phyloP scores from a whole-genome alignment of 441 rosid genomes.

The Euphorbia corollata region DNA sequence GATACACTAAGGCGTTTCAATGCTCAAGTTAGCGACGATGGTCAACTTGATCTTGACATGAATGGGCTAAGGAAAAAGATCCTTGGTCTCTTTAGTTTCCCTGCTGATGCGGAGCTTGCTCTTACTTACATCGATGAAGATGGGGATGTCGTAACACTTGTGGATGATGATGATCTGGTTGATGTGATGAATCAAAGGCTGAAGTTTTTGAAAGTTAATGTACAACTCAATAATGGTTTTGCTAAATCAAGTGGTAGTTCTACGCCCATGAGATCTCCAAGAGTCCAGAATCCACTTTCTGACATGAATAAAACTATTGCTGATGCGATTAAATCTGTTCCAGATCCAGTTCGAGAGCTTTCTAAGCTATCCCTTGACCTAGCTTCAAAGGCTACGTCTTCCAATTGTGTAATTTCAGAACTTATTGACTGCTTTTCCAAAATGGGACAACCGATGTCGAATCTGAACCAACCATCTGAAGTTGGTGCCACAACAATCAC shows the following conservation, averaged over 20 bases:
- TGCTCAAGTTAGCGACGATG: slow-evolving; percentile 36
- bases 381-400: slow-evolving; percentile 41
- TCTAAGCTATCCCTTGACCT: slow-evolving; percentile 47
- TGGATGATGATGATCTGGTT: slow-evolving; percentile 60
- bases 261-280: slow-evolving; percentile 43
- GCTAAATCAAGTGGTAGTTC: slow-evolving; percentile 47
- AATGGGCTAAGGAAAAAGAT: slow-evolving; percentile 52
- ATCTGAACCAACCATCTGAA: slow-evolving; percentile 18
- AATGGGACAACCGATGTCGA: slow-evolving; percentile 33
- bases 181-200: slow-evolving; percentile 66
- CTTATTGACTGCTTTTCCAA: slow-evolving; percentile 42
- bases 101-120: slow-evolving; percentile 42
- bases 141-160: slow-evolving; percentile 81
- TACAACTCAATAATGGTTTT: slow-evolving; percentile 31
- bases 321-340: slow-evolving; percentile 48
- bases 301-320: slow-evolving; percentile 32
- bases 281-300: slow-evolving; percentile 29
- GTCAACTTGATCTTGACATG: slow-evolving; percentile 59
- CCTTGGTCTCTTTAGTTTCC: slow-evolving; percentile 43
- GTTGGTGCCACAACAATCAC: slow-evolving; percentile 18
- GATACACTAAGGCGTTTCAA: slow-evolving; percentile 79
- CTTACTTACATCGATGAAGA: slow-evolving; percentile 87
- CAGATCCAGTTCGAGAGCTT: slow-evolving; percentile 49
- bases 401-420: slow-evolving; percentile 37
- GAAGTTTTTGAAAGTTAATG: slow-evolving; percentile 59